Evolutionary conservation across 2,329 filamentous ascomycete genomes (phyloP), one percentile per base, ranked within the genome.

Genomic region (Purpureocillium lavendulum): DNA sequence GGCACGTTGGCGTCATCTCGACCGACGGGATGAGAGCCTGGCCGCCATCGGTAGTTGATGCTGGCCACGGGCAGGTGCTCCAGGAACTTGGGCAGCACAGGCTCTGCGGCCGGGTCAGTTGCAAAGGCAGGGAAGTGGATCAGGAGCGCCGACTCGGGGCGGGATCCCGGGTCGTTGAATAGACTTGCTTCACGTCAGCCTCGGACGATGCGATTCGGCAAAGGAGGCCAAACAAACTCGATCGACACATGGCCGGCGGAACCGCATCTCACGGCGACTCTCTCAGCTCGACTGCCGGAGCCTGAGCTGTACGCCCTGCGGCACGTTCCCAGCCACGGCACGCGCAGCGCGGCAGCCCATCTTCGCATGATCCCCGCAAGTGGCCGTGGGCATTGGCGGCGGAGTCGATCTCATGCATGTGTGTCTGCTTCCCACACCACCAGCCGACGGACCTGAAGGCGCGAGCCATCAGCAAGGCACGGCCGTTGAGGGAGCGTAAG

Each of bases 41-140:
- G 55, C 7, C 53, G 53, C 77, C 78, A 82, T 13, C 77, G 66
- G 53, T 81, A 82, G 51, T 78, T 73, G 51, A 82, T 73, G 40
- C 67, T 67, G 6, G 69, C 75, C 1, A 73, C 65, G 2, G 75
- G 66, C 29, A 61, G 62, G 12, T 55, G 55, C 11, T 53, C 58
- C 26, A 69, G 56, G 42, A 70, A 71, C 9, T 46, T 47, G 21
- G 71, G 66, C 17, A 72, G 47, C 26, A 57, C 42, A 9, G 49
- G 40, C 11, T 48, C 45, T 3, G 50, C 43, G 7, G 48, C 44
- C 37, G 57, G 43, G 7, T 43, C 42, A 26, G 58, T 54, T 11
- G 70, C 60, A 34, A 64, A 66, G 0, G 73, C 62, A 6, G 77
- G 77, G 0, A 82, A 56, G 52, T 79, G 72, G 32, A 82, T 57